Conservation (phyloP, 2,329 filamentous ascomycete species). For the Nemania sp. region DNA sequence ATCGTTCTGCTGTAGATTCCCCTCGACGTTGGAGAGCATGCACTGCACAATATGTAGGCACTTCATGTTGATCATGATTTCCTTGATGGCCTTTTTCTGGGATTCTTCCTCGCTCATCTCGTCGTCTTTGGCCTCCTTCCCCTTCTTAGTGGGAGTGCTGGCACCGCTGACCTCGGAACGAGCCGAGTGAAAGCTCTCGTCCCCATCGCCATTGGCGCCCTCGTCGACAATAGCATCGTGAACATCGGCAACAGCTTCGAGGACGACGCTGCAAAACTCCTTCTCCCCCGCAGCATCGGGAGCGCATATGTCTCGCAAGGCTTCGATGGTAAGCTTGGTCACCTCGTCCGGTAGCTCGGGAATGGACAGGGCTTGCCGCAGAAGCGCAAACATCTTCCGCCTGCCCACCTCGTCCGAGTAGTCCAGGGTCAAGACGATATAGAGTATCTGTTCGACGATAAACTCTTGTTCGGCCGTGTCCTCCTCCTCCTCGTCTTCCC, state of each 20-base stretch:
- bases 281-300: slow-evolving; percentile 73
- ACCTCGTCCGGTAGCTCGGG: slow-evolving; percentile 89
- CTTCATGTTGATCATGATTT: slow-evolving; percentile 98
- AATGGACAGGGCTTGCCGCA: slow-evolving; percentile 83
- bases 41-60: slow-evolving; percentile 96
- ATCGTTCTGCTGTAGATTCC: slow-evolving; percentile 84
- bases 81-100: slow-evolving; percentile 76
- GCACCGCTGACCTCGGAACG: slow-evolving; percentile 79
- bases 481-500: slow-evolving; percentile 73
- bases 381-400: slow-evolving; percentile 91
- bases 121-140: slow-evolving; percentile 47
- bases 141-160: slow-evolving; percentile 56
- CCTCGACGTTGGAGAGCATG: slow-evolving; percentile 92
- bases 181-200: slow-evolving; percentile 93
- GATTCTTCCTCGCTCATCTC: slow-evolving; percentile 67
- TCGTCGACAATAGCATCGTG: slow-evolving; percentile 89
- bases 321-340: slow-evolving; percentile 84
- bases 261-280: slow-evolving; percentile 82
- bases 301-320: slow-evolving; percentile 81
- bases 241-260: slow-evolving; percentile 94
- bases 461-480: slow-evolving; percentile 92
- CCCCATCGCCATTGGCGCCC: slow-evolving; percentile 55
- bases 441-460: slow-evolving; percentile 90
- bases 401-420: slow-evolving; percentile 97
- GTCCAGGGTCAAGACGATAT: slow-evolving; percentile 89